Evolutionary conservation across 2,329 filamentous ascomycete genomes (phyloP).

Genomic region (Hymenoscyphus fructigenus): DNA sequence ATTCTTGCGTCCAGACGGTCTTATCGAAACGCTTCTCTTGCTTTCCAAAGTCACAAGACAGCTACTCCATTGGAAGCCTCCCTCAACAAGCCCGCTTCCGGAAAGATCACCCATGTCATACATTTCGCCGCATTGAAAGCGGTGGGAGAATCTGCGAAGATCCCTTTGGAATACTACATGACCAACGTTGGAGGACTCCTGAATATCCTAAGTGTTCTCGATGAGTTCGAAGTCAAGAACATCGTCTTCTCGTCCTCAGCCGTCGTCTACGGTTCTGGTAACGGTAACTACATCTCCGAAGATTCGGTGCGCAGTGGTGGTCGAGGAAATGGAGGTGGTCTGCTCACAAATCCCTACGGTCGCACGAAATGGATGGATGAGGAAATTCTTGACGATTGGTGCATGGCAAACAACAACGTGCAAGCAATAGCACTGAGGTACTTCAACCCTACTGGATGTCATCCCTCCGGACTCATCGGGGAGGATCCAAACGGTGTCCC

Average conservation of each 20-base stretch:
- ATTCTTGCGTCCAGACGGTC: background rate
- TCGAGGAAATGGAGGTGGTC: constrained; percentile 26
- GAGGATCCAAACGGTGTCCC: constrained; percentile 62
- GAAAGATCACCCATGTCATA: constrained; percentile 57
- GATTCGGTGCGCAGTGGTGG: constrained; percentile 39
- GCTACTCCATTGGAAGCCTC: constrained; percentile 24
- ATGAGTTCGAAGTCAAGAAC: constrained; percentile 59
- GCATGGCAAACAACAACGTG: constrained; percentile 58
- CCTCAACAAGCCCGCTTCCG: constrained; percentile 35
- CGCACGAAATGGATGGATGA: constrained; percentile 66
- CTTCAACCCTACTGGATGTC: constrained; percentile 66
- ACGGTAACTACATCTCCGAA: constrained; percentile 51
- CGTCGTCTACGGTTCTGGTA: constrained; percentile 59
- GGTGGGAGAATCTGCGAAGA: constrained; percentile 59
- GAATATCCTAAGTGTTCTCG: constrained; percentile 54
- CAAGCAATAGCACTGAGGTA: constrained; percentile 61
- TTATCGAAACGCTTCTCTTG: background rate
- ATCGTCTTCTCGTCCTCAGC: constrained; percentile 68
- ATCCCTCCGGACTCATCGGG: constrained; percentile 59
- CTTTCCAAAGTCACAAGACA: constrained; percentile 12
- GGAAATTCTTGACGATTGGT: constrained; percentile 61
- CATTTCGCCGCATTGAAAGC: constrained; percentile 68
- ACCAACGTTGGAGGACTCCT: constrained; percentile 66
- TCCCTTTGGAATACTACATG: constrained; percentile 61
- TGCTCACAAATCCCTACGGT: constrained; percentile 63